Evolutionary conservation across 768 basidiomycete genomes (phyloP).

Genomic region (Amanita exitialis): DNA sequence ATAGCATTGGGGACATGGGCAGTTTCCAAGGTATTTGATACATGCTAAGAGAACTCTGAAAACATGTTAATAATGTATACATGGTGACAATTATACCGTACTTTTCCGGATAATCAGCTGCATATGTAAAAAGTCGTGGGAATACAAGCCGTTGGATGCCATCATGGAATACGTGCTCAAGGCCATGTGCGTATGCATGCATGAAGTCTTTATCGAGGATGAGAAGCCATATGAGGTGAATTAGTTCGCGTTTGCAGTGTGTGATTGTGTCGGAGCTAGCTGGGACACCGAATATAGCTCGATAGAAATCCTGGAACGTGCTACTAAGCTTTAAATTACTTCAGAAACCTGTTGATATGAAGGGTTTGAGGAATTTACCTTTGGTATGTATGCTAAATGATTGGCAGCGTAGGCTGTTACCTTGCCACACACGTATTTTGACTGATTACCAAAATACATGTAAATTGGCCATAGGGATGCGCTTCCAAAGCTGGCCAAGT

Average conservation of each 20-base stretch:
- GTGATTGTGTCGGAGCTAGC: constrained; percentile 12
- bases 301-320: constrained; percentile 11
- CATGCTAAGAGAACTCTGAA: constrained; percentile 18
- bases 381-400: not conserved
- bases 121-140: constrained; percentile 23
- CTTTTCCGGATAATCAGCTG: constrained; percentile 32
- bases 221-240: constrained; percentile 16
- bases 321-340: no score
- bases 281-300: not conserved
- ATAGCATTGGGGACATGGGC: constrained; percentile 25
- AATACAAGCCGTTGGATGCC: constrained; percentile 19
- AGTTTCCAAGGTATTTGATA: constrained; percentile 24
- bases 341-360: no score
- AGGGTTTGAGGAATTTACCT: no score
- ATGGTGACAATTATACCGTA: no score
- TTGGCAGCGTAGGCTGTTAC: not conserved
- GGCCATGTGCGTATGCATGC: constrained; percentile 21
- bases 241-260: constrained; percentile 20
- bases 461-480: constrained; percentile 33
- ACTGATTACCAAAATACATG: constrained; percentile 26
- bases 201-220: constrained; percentile 22
- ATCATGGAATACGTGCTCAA: constrained; percentile 20
- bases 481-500: constrained; percentile 25
- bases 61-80: not conserved
- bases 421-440: constrained; percentile 24